Conservation (phyloP, 2,329 filamentous ascomycete genomes). For the Aureobasidium sp. region DNA sequence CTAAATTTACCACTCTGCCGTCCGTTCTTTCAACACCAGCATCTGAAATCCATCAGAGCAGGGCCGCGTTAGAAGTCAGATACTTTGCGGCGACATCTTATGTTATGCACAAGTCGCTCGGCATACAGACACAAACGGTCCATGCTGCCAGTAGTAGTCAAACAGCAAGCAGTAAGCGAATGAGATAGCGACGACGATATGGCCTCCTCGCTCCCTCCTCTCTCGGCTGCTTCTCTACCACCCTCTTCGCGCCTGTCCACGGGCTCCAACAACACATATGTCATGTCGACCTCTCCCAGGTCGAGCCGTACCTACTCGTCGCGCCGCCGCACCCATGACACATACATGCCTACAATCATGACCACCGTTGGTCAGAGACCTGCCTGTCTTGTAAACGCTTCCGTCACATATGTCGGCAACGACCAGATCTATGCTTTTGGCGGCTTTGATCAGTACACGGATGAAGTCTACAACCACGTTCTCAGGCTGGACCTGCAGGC, state of each 20-base stretch:
- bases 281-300: constrained; percentile 80
- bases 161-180: too few relatives aligned
- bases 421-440: constrained; percentile 98
- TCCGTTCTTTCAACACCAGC: not conserved
- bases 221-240: constrained; percentile 10
- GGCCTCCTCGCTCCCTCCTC: constrained; percentile 18
- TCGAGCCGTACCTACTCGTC: constrained; percentile 47
- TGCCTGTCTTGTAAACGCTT: constrained; percentile 93
- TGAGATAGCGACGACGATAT: constrained; percentile 13
- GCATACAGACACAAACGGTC: too few relatives aligned
- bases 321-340: constrained; percentile 53
- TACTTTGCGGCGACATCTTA: too few relatives aligned
- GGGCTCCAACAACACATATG: constrained; percentile 64
- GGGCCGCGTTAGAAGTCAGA: not conserved
- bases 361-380: constrained; percentile 58
- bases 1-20: constrained; percentile 6
- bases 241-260: constrained; percentile 20
- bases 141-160: too few relatives aligned
- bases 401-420: constrained; percentile 96
- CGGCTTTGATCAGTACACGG: constrained; percentile 96
- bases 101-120: too few relatives aligned
- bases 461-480: constrained; percentile 98
- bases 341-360: constrained; percentile 77
- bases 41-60: not conserved
- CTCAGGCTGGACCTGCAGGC: constrained; percentile 78